These are phyloP conservation scores for Boletus sp. DNA, from an alignment of 768 basidiomycete genomes.

Conservation along the genomic window DNA sequence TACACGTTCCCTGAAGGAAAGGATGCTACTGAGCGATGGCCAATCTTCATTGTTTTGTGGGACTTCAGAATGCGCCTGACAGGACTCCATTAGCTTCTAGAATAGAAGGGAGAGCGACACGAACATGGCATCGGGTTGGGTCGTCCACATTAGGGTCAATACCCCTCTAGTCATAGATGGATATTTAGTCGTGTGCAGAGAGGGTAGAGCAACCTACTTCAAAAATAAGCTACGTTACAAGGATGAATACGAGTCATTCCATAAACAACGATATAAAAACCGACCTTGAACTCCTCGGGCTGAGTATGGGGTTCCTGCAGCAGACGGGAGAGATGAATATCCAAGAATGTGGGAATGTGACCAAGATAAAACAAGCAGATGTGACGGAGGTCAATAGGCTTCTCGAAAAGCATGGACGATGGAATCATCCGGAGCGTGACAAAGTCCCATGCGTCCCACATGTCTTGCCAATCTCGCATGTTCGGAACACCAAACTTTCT, in stretches of 20 bases:
- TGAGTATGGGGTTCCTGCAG: constrained; percentile 78
- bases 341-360: constrained; percentile 89
- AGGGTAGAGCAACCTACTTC: constrained; percentile 46
- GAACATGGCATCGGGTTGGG: constrained; percentile 79
- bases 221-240: constrained; percentile 56
- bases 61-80: constrained; percentile 84
- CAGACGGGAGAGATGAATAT: constrained; percentile 80
- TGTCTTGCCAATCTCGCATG: constrained; percentile 70
- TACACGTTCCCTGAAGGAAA: constrained; percentile 75
- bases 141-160: constrained; percentile 96
- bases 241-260: constrained; percentile 2
- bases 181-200: constrained; percentile 1
- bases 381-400: constrained; percentile 91
- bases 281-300: constrained; percentile 75
- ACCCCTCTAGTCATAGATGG: constrained; percentile 58
- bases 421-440: constrained; percentile 86
- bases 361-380: constrained; percentile 97
- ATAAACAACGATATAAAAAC: constrained; percentile 11
- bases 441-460: constrained; percentile 91
- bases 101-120: constrained; percentile 20
- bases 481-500: constrained; percentile 63
- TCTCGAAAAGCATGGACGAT: constrained; percentile 76
- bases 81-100: background rate
- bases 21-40: constrained; percentile 70
- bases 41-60: constrained; percentile 79